phyloP scores from a whole-genome alignment of 805 yeast species.

The Candida insectalens region DNA sequence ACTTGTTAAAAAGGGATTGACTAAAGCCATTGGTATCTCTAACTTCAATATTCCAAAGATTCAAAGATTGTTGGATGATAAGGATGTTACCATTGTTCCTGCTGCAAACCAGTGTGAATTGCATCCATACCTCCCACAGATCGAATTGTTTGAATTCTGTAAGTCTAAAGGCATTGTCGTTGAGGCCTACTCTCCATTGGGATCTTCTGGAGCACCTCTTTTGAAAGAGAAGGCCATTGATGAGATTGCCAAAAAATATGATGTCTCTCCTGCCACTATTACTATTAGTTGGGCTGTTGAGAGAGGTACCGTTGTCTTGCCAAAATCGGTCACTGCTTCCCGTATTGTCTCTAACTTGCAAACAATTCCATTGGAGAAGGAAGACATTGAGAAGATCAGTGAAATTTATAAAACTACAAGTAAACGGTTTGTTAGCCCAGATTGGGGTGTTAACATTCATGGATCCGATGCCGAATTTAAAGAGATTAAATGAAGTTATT shows the following conservation, averaged over 20 bases:
- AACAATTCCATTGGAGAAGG: conserved; percentile 24
- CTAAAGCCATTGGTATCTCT: conserved; percentile 69
- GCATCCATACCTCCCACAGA: conserved; percentile 67
- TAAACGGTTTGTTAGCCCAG: conserved; percentile 28
- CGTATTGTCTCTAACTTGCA: conserved; percentile 29
- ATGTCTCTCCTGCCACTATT: conserved; percentile 39
- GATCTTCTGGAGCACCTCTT: conserved; percentile 48
- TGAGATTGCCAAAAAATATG: conserved; percentile 35
- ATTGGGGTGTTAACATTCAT: conserved; percentile 28
- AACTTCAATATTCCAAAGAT: conserved; percentile 55
- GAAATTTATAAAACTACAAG: conserved; percentile 19
- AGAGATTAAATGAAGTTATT: neutral
- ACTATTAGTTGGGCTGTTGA: conserved; percentile 49
- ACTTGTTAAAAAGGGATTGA: conserved; percentile 41
- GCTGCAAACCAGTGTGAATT: conserved; percentile 69
- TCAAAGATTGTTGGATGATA: conserved; percentile 37
- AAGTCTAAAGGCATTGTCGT: conserved; percentile 42
- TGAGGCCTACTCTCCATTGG: conserved; percentile 78
- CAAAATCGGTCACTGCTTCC: conserved; percentile 24
- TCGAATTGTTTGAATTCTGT: conserved; percentile 45
- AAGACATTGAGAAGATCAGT: conserved; percentile 26
- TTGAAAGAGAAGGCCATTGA: conserved; percentile 33
- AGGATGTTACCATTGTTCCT: conserved; percentile 46
- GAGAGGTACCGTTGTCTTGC: conserved; percentile 36
- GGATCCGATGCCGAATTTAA: conserved; percentile 12